Evolutionary conservation across 2,329 filamentous ascomycete species (phyloP), one percentile per base, ranked within the genome.

Genomic region (Aspergillus alliaceus): DNA sequence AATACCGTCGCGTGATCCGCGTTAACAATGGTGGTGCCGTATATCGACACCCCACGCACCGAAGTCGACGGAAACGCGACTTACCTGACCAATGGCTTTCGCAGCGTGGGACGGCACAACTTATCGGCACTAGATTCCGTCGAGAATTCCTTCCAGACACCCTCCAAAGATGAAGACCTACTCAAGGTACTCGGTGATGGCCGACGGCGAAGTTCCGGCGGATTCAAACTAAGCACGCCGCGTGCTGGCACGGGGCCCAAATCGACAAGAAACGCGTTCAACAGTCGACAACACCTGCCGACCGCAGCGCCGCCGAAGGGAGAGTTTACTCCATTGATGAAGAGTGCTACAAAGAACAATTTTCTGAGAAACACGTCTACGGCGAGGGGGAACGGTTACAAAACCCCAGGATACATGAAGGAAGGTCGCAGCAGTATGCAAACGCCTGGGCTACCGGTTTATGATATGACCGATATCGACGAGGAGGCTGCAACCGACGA

Each of bases 261-360:
- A 61, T 67, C 69, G 15, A 66, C 68, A 8, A 71, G 70, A 63
- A 75, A 66, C 66, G 72, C 89, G 20, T 82, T 96, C 40, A 84
- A 84, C 59, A 86, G 90, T 73, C 84, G 86, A 64, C 85, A 85
- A 67, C 95, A 91, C 67, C 80, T 91, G 22, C 89, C 88, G 22
- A 80, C 82, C 35, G 83, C 84, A 61, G 80, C 78, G 15, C 70
- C 73, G 5, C 67, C 68, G 12, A 82, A 80, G 62, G 88, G 87
- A 66, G 96, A 99, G 69, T 99, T 99, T 73, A 99, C 95, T 0
- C 95, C 96, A 0, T 80, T 99, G 65, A 85, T 99, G 71, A 96
- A 96, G 75, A 88, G 85, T 66, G 70, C 82, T 79, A 81, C 93
- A 81, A 79, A 91, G 80, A 83, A 90, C 80, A 79, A 88, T 80